Evolutionary conservation across 2,329 filamentous ascomycete genomes (phyloP).

Genomic region (Scleromitrula shiraiana): DNA sequence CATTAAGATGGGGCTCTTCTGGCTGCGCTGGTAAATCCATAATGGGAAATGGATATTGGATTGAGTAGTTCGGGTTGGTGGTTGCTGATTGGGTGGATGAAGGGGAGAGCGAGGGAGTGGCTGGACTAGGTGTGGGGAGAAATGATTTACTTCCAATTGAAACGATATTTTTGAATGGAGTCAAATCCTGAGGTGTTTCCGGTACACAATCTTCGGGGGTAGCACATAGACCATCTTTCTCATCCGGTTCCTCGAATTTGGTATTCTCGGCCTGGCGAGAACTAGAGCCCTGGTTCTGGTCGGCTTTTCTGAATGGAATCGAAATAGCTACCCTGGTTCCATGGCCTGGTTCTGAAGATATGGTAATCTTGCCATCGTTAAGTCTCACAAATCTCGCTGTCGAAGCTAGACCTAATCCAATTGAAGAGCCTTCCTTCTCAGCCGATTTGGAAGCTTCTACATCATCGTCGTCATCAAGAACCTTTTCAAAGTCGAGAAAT

Average conservation of each 20-base stretch:
- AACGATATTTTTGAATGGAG: background rate
- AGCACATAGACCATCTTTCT: background rate
- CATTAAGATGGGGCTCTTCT: constrained; percentile 30
- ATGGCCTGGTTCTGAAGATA: constrained; percentile 11
- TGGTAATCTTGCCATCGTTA: constrained; percentile 19
- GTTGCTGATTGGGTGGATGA: background rate
- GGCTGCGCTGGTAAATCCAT: constrained; percentile 6
- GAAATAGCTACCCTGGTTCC: constrained; percentile 20
- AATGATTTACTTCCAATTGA: background rate
- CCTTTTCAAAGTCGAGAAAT: constrained; percentile 52
- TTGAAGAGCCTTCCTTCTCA: background rate
- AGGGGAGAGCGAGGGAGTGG: background rate
- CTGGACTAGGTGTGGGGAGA: background rate
- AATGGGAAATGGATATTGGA: constrained; percentile 16
- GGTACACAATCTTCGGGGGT: background rate
- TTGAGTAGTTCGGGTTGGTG: constrained; percentile 8
- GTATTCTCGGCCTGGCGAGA: background rate
- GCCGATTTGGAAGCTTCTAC: constrained; percentile 20
- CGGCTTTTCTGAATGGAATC: constrained; percentile 19
- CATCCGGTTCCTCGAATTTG: background rate
- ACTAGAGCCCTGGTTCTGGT: too few species aligned
- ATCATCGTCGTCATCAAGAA: constrained; percentile 40
- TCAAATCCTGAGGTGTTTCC: background rate
- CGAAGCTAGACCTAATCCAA: constrained; percentile 20
- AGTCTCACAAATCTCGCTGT: constrained; percentile 20